A percentile compares a stretch with the other conserved stretches of the same genome.
Evolutionary conservation across 2,329 filamentous ascomycete species (phyloP).

Genomic region (Diplodia scrobiculata): DNA sequence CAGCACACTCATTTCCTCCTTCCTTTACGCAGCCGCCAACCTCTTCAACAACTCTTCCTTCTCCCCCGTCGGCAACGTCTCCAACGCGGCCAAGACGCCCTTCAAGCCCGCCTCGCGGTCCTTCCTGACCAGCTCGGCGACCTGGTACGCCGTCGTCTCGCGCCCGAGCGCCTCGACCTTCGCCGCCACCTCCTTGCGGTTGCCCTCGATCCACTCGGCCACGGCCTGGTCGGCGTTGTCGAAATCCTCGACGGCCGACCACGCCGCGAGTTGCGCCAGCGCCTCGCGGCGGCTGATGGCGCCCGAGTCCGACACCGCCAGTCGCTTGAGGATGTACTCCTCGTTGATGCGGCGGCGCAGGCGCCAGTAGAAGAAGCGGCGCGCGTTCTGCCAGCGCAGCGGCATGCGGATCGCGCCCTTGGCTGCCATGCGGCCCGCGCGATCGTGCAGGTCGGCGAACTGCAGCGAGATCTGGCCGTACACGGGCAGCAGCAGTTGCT

Average conservation of each 20-base stretch:
- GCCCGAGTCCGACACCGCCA: constrained; percentile 58
- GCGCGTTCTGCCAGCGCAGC: constrained; percentile 82
- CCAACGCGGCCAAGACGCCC: constrained; percentile 82
- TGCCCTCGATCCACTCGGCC: constrained; percentile 94
- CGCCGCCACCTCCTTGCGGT: constrained; percentile 76
- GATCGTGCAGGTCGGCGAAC: constrained; percentile 96
- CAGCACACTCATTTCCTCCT: background rate
- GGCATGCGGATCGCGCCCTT: constrained; percentile 88
- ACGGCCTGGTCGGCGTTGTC: constrained; percentile 78
- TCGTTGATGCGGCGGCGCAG: constrained; percentile 94
- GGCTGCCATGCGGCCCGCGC: constrained; percentile 95
- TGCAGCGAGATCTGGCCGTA: constrained; percentile 95
- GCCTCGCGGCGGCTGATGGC: constrained; percentile 63
- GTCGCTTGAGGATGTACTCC: constrained; percentile 93
- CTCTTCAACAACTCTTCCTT: constrained; percentile 76
- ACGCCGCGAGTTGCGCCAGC: constrained; percentile 75
- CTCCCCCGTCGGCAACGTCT: constrained; percentile 84
- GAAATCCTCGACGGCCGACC: constrained; percentile 78
- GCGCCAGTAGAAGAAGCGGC: constrained; percentile 99
- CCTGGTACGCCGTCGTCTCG: constrained; percentile 69
- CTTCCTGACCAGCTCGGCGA: constrained; percentile 67
- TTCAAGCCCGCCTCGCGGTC: constrained; percentile 73
- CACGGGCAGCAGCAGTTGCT: constrained; percentile 85
- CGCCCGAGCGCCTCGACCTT: constrained; percentile 84
- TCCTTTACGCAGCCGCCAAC: constrained; percentile 34